phyloP scores from a whole-genome alignment of 2,329 filamentous ascomycete genomes.

The Cercospora nicotianae region DNA sequence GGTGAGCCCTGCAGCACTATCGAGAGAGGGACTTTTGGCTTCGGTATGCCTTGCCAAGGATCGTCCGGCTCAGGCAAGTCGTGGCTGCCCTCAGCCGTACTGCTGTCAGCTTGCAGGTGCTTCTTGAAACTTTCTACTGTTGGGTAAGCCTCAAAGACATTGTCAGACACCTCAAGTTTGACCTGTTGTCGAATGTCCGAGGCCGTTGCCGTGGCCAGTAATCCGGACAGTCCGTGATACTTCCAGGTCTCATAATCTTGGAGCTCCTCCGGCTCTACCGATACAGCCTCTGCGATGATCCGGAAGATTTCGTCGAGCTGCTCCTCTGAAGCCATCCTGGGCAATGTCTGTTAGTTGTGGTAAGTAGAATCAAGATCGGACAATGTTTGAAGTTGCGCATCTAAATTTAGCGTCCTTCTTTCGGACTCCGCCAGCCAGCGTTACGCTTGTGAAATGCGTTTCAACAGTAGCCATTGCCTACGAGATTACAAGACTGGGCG shows the following conservation, averaged over 20 bases:
- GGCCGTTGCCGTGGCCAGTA: slow-evolving; percentile 33
- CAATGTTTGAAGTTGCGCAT: background rate
- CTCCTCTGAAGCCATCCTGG: slow-evolving; percentile 25
- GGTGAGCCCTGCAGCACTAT: slow-evolving; percentile 32
- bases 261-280: slow-evolving; percentile 33
- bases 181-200: slow-evolving; percentile 32
- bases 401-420: slow-evolving; percentile 7
- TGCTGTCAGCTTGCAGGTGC: slow-evolving; percentile 20
- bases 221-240: slow-evolving; percentile 34
- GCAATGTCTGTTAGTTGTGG: background rate
- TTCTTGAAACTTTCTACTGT: slow-evolving; percentile 32
- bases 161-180: slow-evolving; percentile 25
- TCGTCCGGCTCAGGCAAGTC: slow-evolving; percentile 26
- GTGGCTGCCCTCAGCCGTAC: background rate
- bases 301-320: slow-evolving; percentile 27
- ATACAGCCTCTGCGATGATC: slow-evolving; percentile 35
- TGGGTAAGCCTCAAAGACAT: slow-evolving; percentile 31
- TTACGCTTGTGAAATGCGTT: background rate
- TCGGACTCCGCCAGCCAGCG: background rate
- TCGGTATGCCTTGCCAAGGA: slow-evolving; percentile 36
- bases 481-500: background rate
- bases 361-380: background rate
- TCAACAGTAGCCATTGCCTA: background rate
- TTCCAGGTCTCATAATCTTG: slow-evolving; percentile 37
- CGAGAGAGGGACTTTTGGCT: slow-evolving; percentile 36